Base-by-base conservation (phyloP, 2,329 filamentous ascomycete genomes). In the Colletotrichum eleusines region DNA sequence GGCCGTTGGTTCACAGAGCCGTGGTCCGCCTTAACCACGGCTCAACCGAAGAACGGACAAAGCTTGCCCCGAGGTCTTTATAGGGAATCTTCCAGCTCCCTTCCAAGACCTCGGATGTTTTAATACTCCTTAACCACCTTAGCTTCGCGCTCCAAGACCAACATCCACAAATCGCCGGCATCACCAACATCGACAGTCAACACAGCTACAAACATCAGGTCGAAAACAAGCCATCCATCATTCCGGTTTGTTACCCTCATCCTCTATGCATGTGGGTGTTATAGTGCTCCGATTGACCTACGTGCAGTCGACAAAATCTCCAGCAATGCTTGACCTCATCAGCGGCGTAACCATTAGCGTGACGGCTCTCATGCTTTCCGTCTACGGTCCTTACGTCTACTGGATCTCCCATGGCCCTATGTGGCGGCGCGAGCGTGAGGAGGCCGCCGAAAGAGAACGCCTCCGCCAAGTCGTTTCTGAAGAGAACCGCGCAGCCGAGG, bases 361-460 rank as follows among this genome's bases (percentile, higher is more conserved):
- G 16, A 23, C n/a, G 12, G 53, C 31, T 2, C 8, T 53, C n/a
- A 55, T 55, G 53, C n/a, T 38, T 11, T 38, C 53, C 2, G 4
- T 38, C 20, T 55, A 38, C 14, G 53, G 53, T 20, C 33, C 53
- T 23, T 55, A 55, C 53, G 5, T 7, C 5, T 55, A 55, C 33
- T 55, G 53, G 53, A 55, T 38, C 33, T 23, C n/a, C 31, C 33
- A 38, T 1, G 33, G 33, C 12, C 53, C 33, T 3, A 38, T 33
- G 6, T 26, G 2, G n/a, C 38, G 53, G 53, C 53, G 53, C 12
- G 33, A 38, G n/a, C 53, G 53, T 7, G 33, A 55, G n/a, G 12
- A 23, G 9, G 53, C 53, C n/a, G 53, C 33, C 33, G 33, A 55
- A n/a, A 55, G 53, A 55, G 33, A 11, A 9, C 53, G 53, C 53